phyloP scores from a whole-genome alignment of 331 rosid genomes.

The Pyracantha coccinea region DNA sequence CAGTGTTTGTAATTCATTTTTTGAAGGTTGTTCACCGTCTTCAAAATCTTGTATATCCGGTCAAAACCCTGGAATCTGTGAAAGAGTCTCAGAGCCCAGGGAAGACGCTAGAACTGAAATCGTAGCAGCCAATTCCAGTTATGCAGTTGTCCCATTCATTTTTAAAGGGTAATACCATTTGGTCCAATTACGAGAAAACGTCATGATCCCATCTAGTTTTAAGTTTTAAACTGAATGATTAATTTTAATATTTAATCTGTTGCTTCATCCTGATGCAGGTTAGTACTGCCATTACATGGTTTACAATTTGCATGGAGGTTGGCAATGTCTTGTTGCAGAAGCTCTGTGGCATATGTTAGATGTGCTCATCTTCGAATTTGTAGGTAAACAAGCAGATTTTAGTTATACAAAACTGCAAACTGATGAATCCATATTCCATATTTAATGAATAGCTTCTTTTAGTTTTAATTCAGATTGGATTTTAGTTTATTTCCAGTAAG shows the following conservation, averaged over 20 bases:
- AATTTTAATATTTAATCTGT: neutral
- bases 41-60: slow-evolving; percentile 16
- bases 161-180: slow-evolving; percentile 29
- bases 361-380: slow-evolving; percentile 11
- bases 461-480: neutral
- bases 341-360: slow-evolving; percentile 22
- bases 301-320: slow-evolving; percentile 24
- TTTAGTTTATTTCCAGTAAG: neutral
- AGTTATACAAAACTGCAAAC: neutral
- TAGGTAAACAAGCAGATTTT: slow-evolving; percentile 18
- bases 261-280: slow-evolving; percentile 21
- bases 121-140: slow-evolving; percentile 7
- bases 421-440: slow-evolving; percentile 2
- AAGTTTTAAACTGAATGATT: neutral
- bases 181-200: neutral
- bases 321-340: slow-evolving; percentile 25
- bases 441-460: neutral
- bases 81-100: slow-evolving; percentile 12
- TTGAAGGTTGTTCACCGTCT: slow-evolving; percentile 20
- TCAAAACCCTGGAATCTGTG: slow-evolving; percentile 26
- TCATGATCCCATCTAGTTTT: neutral
- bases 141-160: slow-evolving; percentile 16
- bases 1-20: slow-evolving; percentile 10
- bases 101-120: slow-evolving; percentile 24
- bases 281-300: slow-evolving; percentile 27